Percentiles rank a stretch among this genome's conserved stretches.
Conservation (phyloP, 2,329 filamentous ascomycete genomes). For the Davidsoniella eucalypti region DNA sequence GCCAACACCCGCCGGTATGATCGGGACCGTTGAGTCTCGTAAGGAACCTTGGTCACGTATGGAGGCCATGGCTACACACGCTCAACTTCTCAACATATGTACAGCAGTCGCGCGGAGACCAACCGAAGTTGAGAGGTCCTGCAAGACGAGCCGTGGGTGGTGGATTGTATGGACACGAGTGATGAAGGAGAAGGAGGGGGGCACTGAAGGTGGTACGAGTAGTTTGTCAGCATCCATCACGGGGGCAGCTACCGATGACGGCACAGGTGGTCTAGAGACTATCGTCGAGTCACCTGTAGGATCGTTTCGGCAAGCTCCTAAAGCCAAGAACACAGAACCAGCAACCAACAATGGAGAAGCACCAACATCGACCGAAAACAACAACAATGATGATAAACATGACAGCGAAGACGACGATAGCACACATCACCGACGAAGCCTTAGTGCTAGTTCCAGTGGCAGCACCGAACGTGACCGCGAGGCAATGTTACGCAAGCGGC, state of each 20-base stretch:
- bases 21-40: conserved; percentile 14
- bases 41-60: conserved; percentile 35
- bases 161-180: conserved; percentile 53
- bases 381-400: conserved; percentile 9
- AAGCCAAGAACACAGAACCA: too few species aligned
- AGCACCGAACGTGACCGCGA: not conserved
- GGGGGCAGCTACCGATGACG: not conserved
- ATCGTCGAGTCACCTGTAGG: conserved; percentile 8
- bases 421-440: not conserved
- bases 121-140: conserved; percentile 40
- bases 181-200: conserved; percentile 17
- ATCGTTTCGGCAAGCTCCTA: not conserved
- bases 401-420: conserved; percentile 11
- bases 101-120: conserved; percentile 20
- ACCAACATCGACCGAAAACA: not conserved
- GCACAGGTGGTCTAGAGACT: conserved; percentile 6
- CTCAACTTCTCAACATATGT: conserved; percentile 44
- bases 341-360: not conserved
- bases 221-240: not conserved
- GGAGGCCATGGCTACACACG: conserved; percentile 49
- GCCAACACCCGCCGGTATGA: conserved; percentile 14
- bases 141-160: conserved; percentile 51
- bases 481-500: not conserved
- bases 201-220: not conserved
- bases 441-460: conserved; percentile 14